Percentiles rank a stretch among this genome's conserved stretches.
These are phyloP conservation scores for Naganishia vishniacii DNA, from an alignment of 768 basidiomycete species.

Conservation along the genomic window DNA sequence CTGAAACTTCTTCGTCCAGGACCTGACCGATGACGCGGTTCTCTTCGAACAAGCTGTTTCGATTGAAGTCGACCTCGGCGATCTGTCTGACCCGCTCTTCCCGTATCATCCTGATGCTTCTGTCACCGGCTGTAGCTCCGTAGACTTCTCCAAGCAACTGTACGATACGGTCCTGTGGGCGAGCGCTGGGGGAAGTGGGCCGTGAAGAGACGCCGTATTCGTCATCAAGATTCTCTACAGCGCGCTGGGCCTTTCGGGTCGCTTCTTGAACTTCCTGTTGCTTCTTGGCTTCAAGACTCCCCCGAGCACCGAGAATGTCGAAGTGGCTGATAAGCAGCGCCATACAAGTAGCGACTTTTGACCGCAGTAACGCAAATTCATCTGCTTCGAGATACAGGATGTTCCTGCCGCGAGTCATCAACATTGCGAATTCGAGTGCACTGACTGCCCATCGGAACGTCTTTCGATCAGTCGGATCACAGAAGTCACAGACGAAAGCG, in stretches of 20 bases:
- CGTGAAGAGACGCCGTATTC: slow-evolving; percentile 40
- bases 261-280: slow-evolving; percentile 77
- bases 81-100: slow-evolving; percentile 60
- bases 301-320: slow-evolving; percentile 92
- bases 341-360: slow-evolving; percentile 92
- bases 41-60: slow-evolving; percentile 58
- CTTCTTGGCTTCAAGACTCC: slow-evolving; percentile 75
- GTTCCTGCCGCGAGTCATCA: slow-evolving; percentile 77
- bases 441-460: slow-evolving; percentile 98
- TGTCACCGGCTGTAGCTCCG: slow-evolving; percentile 38
- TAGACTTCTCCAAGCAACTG: slow-evolving; percentile 26
- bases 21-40: slow-evolving; percentile 76
- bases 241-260: slow-evolving; percentile 49
- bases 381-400: slow-evolving; percentile 81
- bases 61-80: slow-evolving; percentile 47
- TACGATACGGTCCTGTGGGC: slow-evolving; percentile 24
- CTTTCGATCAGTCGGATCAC: slow-evolving; percentile 87
- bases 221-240: slow-evolving; percentile 54
- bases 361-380: slow-evolving; percentile 83
- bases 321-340: slow-evolving; percentile 94
- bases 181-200: slow-evolving; percentile 33
- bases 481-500: slow-evolving; percentile 95
- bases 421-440: slow-evolving; percentile 84
- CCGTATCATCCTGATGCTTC: slow-evolving; percentile 69
- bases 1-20: slow-evolving; percentile 83